phyloP scores from a whole-genome alignment of 306 rosid species.

The Cicer judaicum region DNA sequence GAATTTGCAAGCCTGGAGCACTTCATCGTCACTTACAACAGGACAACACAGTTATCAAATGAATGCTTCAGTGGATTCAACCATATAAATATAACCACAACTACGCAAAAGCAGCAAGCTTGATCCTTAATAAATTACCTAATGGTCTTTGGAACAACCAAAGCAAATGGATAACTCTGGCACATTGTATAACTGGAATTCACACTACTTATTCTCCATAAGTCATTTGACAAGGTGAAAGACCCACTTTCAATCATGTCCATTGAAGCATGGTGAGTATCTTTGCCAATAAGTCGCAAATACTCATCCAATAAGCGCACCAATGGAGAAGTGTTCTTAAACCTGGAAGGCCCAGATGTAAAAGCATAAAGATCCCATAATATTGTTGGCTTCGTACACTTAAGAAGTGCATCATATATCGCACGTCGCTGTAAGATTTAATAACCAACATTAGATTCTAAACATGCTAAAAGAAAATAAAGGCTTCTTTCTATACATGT shows the following conservation, averaged over 20 bases:
- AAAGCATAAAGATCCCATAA: slow-evolving; percentile 91
- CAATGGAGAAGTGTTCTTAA: slow-evolving; percentile 67
- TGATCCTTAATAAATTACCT: slow-evolving; percentile 61
- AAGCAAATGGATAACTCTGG: slow-evolving; percentile 92
- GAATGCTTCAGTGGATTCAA: slow-evolving; percentile 39
- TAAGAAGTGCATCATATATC: slow-evolving; percentile 70
- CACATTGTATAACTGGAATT: slow-evolving; percentile 77
- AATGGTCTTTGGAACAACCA: slow-evolving; percentile 77
- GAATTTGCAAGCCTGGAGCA: slow-evolving; percentile 79
- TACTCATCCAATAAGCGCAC: slow-evolving; percentile 88
- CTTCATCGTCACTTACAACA: slow-evolving; percentile 85
- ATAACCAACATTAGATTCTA: slow-evolving; percentile 47
- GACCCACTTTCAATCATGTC: slow-evolving; percentile 78
- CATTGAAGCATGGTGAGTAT: slow-evolving; percentile 57
- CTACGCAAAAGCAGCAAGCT: slow-evolving; percentile 33
- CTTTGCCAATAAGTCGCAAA: slow-evolving; percentile 88
- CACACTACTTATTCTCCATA: slow-evolving; percentile 87
- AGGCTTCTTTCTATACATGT: slow-evolving; percentile 29
- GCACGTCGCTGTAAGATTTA: slow-evolving; percentile 70
- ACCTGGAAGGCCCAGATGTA: slow-evolving; percentile 76
- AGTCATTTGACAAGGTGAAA: slow-evolving; percentile 74
- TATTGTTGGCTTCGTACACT: slow-evolving; percentile 67
- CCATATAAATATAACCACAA: slow-evolving; percentile 35
- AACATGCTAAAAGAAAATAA: slow-evolving; percentile 46
- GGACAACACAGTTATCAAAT: slow-evolving; percentile 37